phyloP scores from a whole-genome alignment of 176 grass and related monocot species.

The Carex parvula region DNA sequence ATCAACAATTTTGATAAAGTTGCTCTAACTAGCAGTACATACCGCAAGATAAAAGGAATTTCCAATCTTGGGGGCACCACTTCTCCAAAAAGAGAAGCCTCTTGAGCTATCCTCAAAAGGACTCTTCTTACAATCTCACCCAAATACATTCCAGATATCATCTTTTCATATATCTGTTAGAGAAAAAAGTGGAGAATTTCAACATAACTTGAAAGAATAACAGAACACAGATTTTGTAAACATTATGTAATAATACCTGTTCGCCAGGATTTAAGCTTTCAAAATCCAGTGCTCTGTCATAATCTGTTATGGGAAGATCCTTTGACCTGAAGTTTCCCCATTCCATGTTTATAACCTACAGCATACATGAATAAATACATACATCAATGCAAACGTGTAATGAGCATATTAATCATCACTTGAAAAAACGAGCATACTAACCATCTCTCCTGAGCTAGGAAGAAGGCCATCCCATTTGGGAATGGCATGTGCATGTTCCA shows the following conservation, averaged over 20 bases:
- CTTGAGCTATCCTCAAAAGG: slow-evolving; percentile 66
- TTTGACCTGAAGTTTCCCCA: slow-evolving; percentile 86
- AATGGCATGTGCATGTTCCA: slow-evolving; percentile 64
- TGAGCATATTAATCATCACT: slow-evolving; percentile 32
- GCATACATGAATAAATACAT: not conserved
- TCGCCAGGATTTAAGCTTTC: slow-evolving; percentile 86
- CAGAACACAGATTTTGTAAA: not conserved
- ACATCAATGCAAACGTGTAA: slow-evolving; percentile 15
- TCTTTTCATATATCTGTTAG: slow-evolving; percentile 84
- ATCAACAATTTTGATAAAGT: slow-evolving; percentile 2
- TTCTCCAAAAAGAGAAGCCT: slow-evolving; percentile 71
- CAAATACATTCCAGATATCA: slow-evolving; percentile 99
- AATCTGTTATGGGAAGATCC: slow-evolving; percentile 65
- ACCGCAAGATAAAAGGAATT: slow-evolving; percentile 61
- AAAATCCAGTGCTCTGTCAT: slow-evolving; percentile 58
- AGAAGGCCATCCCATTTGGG: slow-evolving; percentile 70
- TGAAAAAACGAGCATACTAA: slow-evolving; percentile 29
- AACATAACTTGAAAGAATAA: not conserved
- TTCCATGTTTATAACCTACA: slow-evolving; percentile 94
- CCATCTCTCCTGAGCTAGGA: slow-evolving; percentile 81
- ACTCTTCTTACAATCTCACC: slow-evolving; percentile 85
- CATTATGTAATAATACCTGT: slow-evolving; percentile 46
- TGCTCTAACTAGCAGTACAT: slow-evolving; percentile 26
- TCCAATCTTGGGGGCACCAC: slow-evolving; percentile 68
- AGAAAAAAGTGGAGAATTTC: not conserved